These are phyloP conservation scores for Phytophthora fragariaefolia DNA, from an alignment of 352 stramenopile genomes.

Conservation along the genomic window DNA sequence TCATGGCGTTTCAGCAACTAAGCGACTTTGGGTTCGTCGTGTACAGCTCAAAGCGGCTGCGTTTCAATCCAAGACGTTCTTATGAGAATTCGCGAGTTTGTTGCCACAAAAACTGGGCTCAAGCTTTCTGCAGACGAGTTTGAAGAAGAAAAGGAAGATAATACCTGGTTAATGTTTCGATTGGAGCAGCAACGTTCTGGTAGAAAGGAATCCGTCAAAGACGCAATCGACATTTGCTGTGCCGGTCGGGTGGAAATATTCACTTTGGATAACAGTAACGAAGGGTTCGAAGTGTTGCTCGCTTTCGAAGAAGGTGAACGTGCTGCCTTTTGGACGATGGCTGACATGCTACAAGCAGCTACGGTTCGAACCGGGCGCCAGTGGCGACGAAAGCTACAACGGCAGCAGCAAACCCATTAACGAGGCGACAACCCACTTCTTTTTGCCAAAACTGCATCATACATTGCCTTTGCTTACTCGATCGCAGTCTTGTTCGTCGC, in stretches of 20 bases:
- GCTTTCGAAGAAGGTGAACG: constrained; percentile 62
- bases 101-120: constrained; percentile 23
- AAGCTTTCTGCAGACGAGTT: constrained; percentile 15
- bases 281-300: constrained; percentile 48
- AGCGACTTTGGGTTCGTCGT: constrained; percentile 9
- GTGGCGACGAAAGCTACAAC: constrained; percentile 63
- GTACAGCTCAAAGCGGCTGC: constrained; percentile 41
- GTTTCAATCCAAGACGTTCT: constrained; percentile 47
- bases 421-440: neutral
- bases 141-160: constrained; percentile 1
- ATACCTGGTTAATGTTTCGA: constrained; percentile 22
- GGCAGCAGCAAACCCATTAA: constrained; percentile 22
- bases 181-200: constrained; percentile 19
- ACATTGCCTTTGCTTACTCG: no score
- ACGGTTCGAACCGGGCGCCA: constrained; percentile 66
- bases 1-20: neutral
- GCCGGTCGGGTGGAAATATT: constrained; percentile 46
- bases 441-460: neutral
- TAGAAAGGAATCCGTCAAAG: constrained; percentile 2
- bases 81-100: constrained; percentile 52
- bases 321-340: constrained; percentile 68
- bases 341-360: constrained; percentile 62
- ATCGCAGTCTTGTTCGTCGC: constrained; percentile 40
- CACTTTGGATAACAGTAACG: constrained; percentile 11
- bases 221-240: constrained; percentile 19